These are phyloP conservation scores for Coriaria nepalensis DNA, from an alignment of 306 rosid genomes.

Conservation along the genomic window DNA sequence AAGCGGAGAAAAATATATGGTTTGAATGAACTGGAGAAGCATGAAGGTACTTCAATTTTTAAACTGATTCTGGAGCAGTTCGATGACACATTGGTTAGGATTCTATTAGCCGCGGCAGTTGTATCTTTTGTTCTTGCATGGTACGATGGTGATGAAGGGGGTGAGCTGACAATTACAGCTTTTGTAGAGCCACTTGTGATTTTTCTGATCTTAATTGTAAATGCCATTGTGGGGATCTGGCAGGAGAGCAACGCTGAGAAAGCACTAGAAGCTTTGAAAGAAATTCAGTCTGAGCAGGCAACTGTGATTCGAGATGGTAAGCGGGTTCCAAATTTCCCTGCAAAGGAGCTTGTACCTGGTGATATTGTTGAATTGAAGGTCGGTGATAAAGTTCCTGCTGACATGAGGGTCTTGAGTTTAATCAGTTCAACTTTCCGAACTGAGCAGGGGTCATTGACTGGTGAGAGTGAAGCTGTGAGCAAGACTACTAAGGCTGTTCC, in stretches of 20 bases:
- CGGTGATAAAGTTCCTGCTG: slow-evolving; percentile 42
- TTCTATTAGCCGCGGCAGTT: slow-evolving; percentile 74
- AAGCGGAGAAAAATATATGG: slow-evolving; percentile 45
- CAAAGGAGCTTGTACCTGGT: slow-evolving; percentile 81
- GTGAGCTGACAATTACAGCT: slow-evolving; percentile 36
- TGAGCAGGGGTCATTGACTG: slow-evolving; percentile 40
- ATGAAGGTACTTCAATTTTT: slow-evolving; percentile 67
- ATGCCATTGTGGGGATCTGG: slow-evolving; percentile 81
- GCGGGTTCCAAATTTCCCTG: slow-evolving; percentile 30
- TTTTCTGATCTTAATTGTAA: slow-evolving; percentile 36
- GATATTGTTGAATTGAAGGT: slow-evolving; percentile 37
- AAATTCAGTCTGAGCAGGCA: slow-evolving; percentile 87
- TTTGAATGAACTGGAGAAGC: slow-evolving; percentile 69
- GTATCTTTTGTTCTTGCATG: slow-evolving; percentile 76
- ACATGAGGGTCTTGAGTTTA: slow-evolving; percentile 28
- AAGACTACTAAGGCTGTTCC: slow-evolving; percentile 30
- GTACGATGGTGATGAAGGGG: slow-evolving; percentile 62
- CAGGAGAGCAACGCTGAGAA: slow-evolving; percentile 93
- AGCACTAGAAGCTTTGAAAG: slow-evolving; percentile 82
- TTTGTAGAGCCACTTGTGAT: slow-evolving; percentile 44
- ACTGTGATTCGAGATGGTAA: slow-evolving; percentile 36
- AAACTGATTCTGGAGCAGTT: slow-evolving; percentile 62
- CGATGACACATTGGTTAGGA: slow-evolving; percentile 74
- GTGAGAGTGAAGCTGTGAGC: slow-evolving; percentile 46
- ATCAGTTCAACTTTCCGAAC: slow-evolving; percentile 34